Evolutionary conservation across 2,329 filamentous ascomycete genomes (phyloP).

Genomic region (Talaromyces piceae): DNA sequence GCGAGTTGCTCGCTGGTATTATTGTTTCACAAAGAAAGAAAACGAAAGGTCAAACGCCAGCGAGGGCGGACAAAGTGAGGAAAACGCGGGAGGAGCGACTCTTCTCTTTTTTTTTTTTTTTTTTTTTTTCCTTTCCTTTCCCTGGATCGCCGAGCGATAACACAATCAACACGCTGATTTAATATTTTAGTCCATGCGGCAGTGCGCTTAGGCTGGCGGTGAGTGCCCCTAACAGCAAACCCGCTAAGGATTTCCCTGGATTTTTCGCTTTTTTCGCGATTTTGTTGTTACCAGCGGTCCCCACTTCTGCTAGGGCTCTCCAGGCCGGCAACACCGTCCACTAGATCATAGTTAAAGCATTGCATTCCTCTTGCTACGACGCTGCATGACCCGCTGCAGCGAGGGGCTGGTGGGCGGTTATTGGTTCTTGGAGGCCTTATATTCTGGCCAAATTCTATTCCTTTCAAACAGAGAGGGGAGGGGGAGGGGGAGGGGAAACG

Average conservation of each 20-base stretch:
- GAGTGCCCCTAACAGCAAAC: slow-evolving; percentile 1
- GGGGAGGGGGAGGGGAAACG: too few relatives aligned
- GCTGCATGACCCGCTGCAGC: neutral
- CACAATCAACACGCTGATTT: neutral
- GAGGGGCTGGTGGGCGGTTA: neutral
- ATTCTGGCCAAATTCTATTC: neutral
- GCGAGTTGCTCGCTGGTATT: neutral
- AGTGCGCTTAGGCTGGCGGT: slow-evolving; percentile 2
- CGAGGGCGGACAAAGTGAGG: slow-evolving; percentile 2
- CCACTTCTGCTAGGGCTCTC: neutral
- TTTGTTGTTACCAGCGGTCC: neutral
- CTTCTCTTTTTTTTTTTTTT: neutral
- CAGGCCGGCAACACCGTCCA: neutral
- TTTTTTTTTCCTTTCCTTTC: neutral
- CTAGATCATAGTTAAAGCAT: too few relatives aligned
- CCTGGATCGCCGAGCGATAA: neutral
- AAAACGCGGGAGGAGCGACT: slow-evolving; percentile 30
- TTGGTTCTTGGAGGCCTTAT: neutral
- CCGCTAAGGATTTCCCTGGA: too few relatives aligned
- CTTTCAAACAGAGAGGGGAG: neutral
- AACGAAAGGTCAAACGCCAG: neutral
- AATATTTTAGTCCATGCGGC: neutral
- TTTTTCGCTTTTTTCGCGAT: too few relatives aligned
- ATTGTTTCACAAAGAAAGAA: too few relatives aligned
- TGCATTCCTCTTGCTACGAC: too few relatives aligned